phyloP scores from a whole-genome alignment of 1,284 basidiomycete species.

The Moniliophthora roreri region DNA sequence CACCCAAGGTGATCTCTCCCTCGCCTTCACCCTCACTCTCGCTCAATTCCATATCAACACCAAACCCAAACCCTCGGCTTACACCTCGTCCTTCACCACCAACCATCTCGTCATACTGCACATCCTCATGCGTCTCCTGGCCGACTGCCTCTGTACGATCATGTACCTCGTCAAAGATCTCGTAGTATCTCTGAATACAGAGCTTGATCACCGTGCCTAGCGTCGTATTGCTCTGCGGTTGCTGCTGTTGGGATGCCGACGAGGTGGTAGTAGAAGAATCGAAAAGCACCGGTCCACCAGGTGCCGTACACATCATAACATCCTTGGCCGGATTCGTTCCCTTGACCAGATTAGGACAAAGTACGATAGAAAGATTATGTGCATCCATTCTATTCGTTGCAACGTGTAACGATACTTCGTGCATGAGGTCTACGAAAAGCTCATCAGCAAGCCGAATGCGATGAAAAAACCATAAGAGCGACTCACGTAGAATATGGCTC shows the following conservation, averaged over 20 bases:
- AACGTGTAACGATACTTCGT: conserved; percentile 71
- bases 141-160: conserved; percentile 63
- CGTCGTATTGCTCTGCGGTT: conserved; percentile 40
- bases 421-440: conserved; percentile 59
- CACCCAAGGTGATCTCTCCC: not conserved
- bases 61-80: not conserved
- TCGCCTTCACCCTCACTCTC: not conserved
- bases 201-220: conserved; percentile 72
- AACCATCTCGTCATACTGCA: not conserved
- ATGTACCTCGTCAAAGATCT: conserved; percentile 76
- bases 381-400: conserved; percentile 78
- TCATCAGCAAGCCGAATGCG: not conserved
- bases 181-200: conserved; percentile 81
- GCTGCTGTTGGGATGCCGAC: conserved; percentile 21
- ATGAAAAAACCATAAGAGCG: not conserved
- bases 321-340: conserved; percentile 67
- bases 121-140: not conserved
- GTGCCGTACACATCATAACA: conserved; percentile 69
- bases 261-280: not conserved
- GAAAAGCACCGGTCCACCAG: conserved; percentile 39
- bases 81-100: not conserved
- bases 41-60: conserved; percentile 3
- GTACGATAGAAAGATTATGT: conserved; percentile 76
- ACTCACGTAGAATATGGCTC: conserved; percentile 71
- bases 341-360: conserved; percentile 77